These are phyloP conservation scores for Phytophthora ramorum DNA, from an alignment of 352 stramenopile species.

Conservation along the genomic window DNA sequence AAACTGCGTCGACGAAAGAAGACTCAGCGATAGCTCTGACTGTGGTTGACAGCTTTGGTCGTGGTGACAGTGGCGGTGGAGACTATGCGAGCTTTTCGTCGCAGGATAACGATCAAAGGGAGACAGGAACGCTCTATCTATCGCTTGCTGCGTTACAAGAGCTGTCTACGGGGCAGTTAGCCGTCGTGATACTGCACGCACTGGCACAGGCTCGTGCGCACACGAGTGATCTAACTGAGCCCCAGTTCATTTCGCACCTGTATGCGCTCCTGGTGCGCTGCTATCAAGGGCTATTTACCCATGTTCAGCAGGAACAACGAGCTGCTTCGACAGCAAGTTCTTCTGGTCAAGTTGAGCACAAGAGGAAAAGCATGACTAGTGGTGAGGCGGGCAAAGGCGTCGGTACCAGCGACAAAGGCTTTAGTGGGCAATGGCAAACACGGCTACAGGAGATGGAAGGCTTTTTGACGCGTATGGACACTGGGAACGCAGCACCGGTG, in stretches of 20 bases:
- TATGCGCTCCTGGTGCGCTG: conserved; percentile 63
- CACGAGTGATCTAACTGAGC: conserved; percentile 51
- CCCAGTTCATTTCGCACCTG: conserved; percentile 55
- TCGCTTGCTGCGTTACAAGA: conserved; percentile 38
- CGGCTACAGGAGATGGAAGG: conserved; percentile 59
- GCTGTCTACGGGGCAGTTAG: conserved; percentile 58
- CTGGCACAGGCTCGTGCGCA: conserved; percentile 40
- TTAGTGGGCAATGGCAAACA: conserved; percentile 43
- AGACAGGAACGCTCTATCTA: conserved; percentile 41
- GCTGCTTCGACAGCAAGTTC: neutral
- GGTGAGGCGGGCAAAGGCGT: conserved; percentile 3
- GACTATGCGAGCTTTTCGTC: conserved; percentile 27
- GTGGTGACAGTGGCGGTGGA: conserved; percentile 2
- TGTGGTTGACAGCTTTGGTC: conserved; percentile 24
- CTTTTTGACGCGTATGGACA: conserved; percentile 51
- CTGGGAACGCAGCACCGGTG: neutral
- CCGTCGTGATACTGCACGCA: conserved; percentile 64
- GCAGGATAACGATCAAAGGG: neutral
- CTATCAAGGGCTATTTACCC: conserved; percentile 65
- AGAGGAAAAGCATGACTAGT: conserved; percentile 9
- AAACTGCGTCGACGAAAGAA: conserved; percentile 15
- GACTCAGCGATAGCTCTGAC: neutral
- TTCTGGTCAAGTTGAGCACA: neutral
- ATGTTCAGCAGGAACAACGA: conserved; percentile 24
- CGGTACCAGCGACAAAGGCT: neutral